Evolutionary conservation across 208 protist species (phyloP).

Genomic region (Tetramitus jugosus): DNA sequence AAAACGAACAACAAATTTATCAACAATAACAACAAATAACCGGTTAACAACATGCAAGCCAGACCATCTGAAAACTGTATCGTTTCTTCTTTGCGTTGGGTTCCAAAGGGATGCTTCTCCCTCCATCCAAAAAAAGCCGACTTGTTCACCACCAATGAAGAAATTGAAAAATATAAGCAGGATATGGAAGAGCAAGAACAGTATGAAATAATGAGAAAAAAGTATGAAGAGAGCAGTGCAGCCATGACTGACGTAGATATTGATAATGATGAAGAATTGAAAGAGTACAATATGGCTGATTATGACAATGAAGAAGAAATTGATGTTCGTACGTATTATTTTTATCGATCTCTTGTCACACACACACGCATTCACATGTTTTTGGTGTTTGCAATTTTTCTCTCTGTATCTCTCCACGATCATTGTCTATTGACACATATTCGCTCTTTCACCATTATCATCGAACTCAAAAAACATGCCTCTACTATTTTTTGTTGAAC

Average conservation of each 20-base stretch:
- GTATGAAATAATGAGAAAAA: not conserved
- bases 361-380: slow-evolving; percentile 57
- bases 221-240: slow-evolving; percentile 21
- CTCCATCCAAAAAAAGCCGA: not conserved
- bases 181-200: not conserved
- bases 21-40: no score
- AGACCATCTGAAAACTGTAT: not conserved
- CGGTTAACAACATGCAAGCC: no score
- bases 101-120: not conserved
- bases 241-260: slow-evolving; percentile 35
- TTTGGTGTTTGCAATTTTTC: no score
- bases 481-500: no score
- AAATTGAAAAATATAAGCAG: not conserved
- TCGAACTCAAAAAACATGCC: no score
- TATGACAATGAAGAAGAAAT: slow-evolving; percentile 36
- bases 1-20: no score
- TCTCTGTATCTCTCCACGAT: no score
- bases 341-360: slow-evolving; percentile 51
- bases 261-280: slow-evolving; percentile 8
- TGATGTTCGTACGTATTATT: slow-evolving; percentile 48
- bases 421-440: no score
- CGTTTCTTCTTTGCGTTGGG: not conserved
- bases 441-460: no score
- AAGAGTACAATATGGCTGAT: slow-evolving; percentile 10
- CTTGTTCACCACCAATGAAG: not conserved